phyloP scores from a whole-genome alignment of 257 asterid species.

The Orobanche coerulescens region DNA sequence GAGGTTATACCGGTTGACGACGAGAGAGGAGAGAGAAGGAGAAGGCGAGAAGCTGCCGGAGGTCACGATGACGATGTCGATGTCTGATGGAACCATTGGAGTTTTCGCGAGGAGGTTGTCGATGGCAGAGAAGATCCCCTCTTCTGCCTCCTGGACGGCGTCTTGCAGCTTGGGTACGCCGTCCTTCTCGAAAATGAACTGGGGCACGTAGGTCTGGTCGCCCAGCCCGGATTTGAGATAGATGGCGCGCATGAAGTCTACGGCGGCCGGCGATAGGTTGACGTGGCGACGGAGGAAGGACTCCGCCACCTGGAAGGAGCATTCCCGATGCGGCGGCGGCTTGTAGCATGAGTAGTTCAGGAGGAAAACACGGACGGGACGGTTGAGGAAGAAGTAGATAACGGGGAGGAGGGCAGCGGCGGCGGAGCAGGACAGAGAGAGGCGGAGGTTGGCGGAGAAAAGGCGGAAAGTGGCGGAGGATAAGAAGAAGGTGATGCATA shows the following conservation, averaged over 20 bases:
- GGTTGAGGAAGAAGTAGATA: conserved; percentile 22
- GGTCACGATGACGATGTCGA: conserved; percentile 49
- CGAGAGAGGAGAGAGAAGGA: conserved; percentile 51
- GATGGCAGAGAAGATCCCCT: conserved; percentile 48
- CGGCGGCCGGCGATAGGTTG: conserved; percentile 22
- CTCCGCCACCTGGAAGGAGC: conserved; percentile 36
- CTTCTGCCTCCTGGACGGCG: conserved; percentile 56
- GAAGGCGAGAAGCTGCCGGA: conserved; percentile 51
- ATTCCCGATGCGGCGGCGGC: conserved; percentile 50
- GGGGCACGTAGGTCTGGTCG: conserved; percentile 60
- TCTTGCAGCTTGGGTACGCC: conserved; percentile 28
- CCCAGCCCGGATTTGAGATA: conserved; percentile 52
- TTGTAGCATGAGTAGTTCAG: conserved; percentile 55
- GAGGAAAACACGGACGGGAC: conserved; percentile 37
- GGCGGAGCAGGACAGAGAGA: conserved; percentile 18
- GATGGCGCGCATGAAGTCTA: conserved; percentile 47
- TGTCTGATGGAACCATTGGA: conserved; percentile 22
- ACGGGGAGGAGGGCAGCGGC: conserved; percentile 13
- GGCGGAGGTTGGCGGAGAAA: conserved; percentile 25
- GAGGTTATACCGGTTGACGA: conserved; percentile 45
- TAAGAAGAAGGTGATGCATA: conserved; percentile 29
- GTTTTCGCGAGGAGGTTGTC: conserved; percentile 46
- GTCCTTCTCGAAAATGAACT: conserved; percentile 39
- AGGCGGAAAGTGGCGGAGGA: conserved; percentile 30
- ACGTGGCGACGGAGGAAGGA: conserved; percentile 29